Evolutionary conservation across 768 basidiomycete genomes (phyloP), one percentile per base, ranked within the genome.

Genomic region (Pleurotus salmoneostramineus): DNA sequence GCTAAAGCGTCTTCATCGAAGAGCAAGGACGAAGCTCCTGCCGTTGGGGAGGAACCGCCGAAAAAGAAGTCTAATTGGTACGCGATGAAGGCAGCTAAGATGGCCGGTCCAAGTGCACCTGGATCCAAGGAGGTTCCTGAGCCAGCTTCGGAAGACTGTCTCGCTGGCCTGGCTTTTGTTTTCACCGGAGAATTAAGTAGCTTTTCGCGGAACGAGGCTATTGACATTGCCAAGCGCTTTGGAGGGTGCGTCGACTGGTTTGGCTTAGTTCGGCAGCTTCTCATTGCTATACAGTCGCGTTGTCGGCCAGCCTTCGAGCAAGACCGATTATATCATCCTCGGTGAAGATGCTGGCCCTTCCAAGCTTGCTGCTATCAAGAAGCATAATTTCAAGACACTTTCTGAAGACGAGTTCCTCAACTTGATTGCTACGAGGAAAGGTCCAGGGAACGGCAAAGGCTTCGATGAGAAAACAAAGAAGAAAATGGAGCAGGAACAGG

Each of bases 121-220:
- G 88, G 88, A 0, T 77, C 82, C 12, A 92, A 89, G 66, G 77
- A 82, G 11, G 80, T 91, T 17, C 91, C 91, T 0, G 85, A 93
- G 35, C 59, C 45, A 87, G 88, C 11, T 74, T 62, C 76, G 31
- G 81, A 82, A 0, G 81, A 88, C 64, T 93, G 91, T 66, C 77
- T 99, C 6, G 82, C 87, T 0, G 95, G 95, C 0, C 77, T 98
- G 21, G 81, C 93, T 0, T 89, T 99, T 66, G 96, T 99, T 17
- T 99, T 99, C 62, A 98, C 97, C 0, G 97, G 95, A 12, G 96
- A 99, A 64, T 72, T 98, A 47, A 83, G 80, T 48, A 89, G 88
- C 58, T 85, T 98, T 62, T 86, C 92, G 1, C 81, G 97, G 37
- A 93, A 98, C 2, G 95, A 97, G 63, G 88, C 92, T 0, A 68